A percentile compares a stretch with the other conserved stretches of the same genome.
These are phyloP conservation scores for Corymbia calophylla DNA, from an alignment of 441 rosid species.

Conservation along the genomic window DNA sequence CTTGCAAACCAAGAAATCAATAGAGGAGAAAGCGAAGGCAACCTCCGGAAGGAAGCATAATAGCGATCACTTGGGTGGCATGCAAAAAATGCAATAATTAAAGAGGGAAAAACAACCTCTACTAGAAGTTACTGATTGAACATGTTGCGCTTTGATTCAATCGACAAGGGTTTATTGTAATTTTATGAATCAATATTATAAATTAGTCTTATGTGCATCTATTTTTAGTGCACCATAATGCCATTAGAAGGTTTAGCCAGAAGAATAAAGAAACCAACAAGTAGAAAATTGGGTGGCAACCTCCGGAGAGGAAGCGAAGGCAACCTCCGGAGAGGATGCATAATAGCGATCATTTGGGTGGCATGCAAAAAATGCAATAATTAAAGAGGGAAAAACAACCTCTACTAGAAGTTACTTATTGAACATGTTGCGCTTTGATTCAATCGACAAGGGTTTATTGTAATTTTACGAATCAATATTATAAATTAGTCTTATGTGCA, in stretches of 20 bases:
- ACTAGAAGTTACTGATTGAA: not conserved
- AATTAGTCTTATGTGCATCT: not conserved
- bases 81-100: not conserved
- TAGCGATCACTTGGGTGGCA: not conserved
- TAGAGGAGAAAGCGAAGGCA: not conserved
- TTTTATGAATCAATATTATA: not conserved
- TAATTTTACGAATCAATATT: not conserved
- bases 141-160: not conserved
- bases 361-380: not conserved
- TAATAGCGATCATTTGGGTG: not conserved
- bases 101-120: not conserved
- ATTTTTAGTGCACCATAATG: not conserved
- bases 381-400: not conserved
- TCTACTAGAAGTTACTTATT: not conserved
- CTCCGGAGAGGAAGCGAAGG: not conserved
- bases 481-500: not conserved
- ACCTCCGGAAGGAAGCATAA: not conserved
- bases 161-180: not conserved
- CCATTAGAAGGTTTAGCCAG: not conserved
- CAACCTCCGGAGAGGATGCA: not conserved
- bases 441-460: not conserved
- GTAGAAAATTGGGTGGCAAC: not conserved
- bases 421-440: not conserved
- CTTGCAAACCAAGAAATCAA: not conserved
- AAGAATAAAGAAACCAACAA: not conserved